Percentiles rank a stretch among this genome's conserved stretches.
These are phyloP conservation scores for Piper betle DNA, from an alignment of 164 flowering plant genomes.

Conservation along the genomic window DNA sequence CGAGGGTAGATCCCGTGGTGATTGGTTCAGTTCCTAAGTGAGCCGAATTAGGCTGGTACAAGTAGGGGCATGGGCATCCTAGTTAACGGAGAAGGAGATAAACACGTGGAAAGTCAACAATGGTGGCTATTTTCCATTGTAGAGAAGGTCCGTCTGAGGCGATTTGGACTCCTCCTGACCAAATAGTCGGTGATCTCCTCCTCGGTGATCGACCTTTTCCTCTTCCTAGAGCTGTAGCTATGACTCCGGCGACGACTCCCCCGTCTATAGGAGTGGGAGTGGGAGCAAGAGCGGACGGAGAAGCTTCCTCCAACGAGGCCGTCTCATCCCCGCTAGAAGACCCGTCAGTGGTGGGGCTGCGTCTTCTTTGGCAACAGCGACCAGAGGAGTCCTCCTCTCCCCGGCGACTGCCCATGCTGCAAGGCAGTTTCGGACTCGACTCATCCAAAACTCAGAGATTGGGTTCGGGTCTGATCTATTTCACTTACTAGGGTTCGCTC, in stretches of 20 bases:
- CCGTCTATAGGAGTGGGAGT: neutral
- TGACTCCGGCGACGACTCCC: neutral
- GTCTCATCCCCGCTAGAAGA: neutral
- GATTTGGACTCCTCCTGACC: too few relatives aligned
- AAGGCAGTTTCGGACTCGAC: neutral
- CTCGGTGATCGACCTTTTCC: conserved; percentile 34
- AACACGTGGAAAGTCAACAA: too few relatives aligned
- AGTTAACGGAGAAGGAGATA: too few relatives aligned
- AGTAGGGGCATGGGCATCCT: too few relatives aligned
- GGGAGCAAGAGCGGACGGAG: neutral
- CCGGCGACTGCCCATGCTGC: neutral
- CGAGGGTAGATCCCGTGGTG: too few relatives aligned
- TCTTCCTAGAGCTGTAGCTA: conserved; percentile 2
- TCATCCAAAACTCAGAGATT: too few relatives aligned
- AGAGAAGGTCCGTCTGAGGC: too few relatives aligned
- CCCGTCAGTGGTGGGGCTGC: neutral
- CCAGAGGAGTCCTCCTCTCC: neutral
- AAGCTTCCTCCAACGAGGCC: neutral
- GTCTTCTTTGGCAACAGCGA: neutral
- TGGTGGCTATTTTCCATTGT: too few relatives aligned
- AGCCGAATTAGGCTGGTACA: too few relatives aligned
- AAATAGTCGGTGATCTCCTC: conserved; percentile 61
- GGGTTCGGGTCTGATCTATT: too few relatives aligned
- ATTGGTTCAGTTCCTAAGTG: too few relatives aligned
- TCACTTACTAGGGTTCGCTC: too few relatives aligned